Percentiles rank a stretch among this genome's conserved stretches.
These are phyloP conservation scores for Paramecium sonneborni DNA, from an alignment of 73 alveolate genomes.

Conservation along the genomic window DNA sequence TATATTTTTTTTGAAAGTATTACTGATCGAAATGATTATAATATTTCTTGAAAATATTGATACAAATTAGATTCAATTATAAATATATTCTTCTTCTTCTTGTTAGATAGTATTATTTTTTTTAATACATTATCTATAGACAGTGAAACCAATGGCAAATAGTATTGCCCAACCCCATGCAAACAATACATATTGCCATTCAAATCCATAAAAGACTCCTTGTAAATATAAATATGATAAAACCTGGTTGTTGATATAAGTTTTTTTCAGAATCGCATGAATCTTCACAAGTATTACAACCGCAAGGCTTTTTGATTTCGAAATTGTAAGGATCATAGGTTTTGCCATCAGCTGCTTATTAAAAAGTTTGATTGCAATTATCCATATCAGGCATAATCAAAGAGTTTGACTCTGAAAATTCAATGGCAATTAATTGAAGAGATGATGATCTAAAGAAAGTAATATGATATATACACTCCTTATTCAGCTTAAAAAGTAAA, in stretches of 20 bases:
- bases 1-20: background rate
- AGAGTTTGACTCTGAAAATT: conserved; percentile 37
- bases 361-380: conserved; percentile 46
- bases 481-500: conserved; percentile 69
- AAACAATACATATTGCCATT: conserved; percentile 30
- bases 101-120: background rate
- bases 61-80: background rate
- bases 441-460: background rate
- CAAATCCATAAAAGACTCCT: conserved; percentile 65
- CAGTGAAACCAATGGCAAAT: conserved; percentile 42
- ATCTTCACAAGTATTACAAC: conserved; percentile 69
- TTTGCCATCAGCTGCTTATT: background rate
- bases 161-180: conserved; percentile 58
- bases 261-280: conserved; percentile 59
- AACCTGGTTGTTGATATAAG: background rate
- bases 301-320: conserved; percentile 50
- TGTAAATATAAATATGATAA: background rate
- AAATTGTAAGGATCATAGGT: background rate
- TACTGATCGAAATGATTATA: background rate
- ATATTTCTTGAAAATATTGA: background rate
- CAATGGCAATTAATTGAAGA: conserved; percentile 59
- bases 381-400: background rate
- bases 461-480: conserved; percentile 43
- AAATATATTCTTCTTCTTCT: background rate
- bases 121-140: background rate